phyloP scores from a whole-genome alignment of 2,329 filamentous ascomycete species.

The Xylariaceae sp. region DNA sequence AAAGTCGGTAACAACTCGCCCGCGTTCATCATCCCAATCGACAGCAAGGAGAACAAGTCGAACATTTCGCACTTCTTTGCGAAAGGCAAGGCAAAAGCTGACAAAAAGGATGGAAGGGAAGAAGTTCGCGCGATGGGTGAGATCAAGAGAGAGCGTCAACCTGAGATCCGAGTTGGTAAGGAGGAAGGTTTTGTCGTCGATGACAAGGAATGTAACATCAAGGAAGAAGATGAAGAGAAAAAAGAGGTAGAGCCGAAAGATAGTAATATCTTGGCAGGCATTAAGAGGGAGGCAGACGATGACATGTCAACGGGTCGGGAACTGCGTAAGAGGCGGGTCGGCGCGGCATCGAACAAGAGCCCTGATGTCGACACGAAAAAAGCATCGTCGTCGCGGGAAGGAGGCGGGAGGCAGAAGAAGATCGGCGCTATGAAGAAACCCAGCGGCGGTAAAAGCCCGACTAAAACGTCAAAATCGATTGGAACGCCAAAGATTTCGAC shows the following conservation, averaged over 20 bases:
- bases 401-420: constrained; percentile 25
- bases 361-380: not conserved
- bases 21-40: constrained; percentile 73
- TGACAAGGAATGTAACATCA: constrained; percentile 7
- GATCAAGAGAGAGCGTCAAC: constrained; percentile 15
- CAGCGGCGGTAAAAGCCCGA: constrained; percentile 29
- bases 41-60: constrained; percentile 80
- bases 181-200: constrained; percentile 23
- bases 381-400: constrained; percentile 22
- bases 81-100: constrained; percentile 38
- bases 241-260: not conserved
- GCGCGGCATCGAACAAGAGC: constrained; percentile 7
- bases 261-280: not conserved
- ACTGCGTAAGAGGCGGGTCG: constrained; percentile 26
- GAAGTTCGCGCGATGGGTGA: not conserved
- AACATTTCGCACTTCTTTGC: constrained; percentile 94
- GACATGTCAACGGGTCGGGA: constrained; percentile 13
- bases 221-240: constrained; percentile 9
- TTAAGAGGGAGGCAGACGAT: constrained; percentile 29
- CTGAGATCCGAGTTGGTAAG: constrained; percentile 22
- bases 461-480: constrained; percentile 24
- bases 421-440: constrained; percentile 40
- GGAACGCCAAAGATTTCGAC: constrained; percentile 44
- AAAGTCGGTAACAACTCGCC: constrained; percentile 92
- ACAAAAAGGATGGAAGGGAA: not conserved